A percentile compares a stretch with the other conserved stretches of the same genome.
Evolutionary conservation across 1,284 basidiomycete genomes (phyloP).

Genomic region (Exsudoporus floridanus): DNA sequence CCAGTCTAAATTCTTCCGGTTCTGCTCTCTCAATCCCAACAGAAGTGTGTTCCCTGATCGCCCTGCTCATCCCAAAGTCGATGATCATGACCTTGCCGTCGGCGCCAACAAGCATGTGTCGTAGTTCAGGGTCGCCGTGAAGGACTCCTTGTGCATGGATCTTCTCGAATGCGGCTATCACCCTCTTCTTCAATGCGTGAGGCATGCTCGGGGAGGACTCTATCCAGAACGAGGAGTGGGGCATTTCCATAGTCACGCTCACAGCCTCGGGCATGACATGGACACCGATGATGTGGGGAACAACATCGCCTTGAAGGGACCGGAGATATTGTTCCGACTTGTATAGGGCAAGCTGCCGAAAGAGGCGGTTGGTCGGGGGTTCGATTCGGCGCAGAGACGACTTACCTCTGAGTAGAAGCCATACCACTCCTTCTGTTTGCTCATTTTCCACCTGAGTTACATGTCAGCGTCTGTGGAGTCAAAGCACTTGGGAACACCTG

Average conservation of each 20-base stretch:
- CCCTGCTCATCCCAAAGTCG: constrained; percentile 52
- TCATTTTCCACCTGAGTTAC: constrained; percentile 39
- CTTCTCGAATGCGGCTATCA: constrained; percentile 48
- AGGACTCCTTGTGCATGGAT: constrained; percentile 51
- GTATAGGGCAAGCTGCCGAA: constrained; percentile 39
- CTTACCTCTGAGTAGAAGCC: constrained; percentile 46
- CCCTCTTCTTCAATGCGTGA: constrained; percentile 46
- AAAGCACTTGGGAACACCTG: constrained; percentile 27
- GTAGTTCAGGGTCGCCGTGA: constrained; percentile 50
- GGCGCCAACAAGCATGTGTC: constrained; percentile 57
- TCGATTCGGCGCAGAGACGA: not conserved
- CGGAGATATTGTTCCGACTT: constrained; percentile 47
- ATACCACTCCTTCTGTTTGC: constrained; percentile 37
- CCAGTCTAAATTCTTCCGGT: constrained; percentile 44
- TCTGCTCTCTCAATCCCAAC: constrained; percentile 41
- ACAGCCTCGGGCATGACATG: constrained; percentile 41
- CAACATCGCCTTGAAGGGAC: constrained; percentile 50
- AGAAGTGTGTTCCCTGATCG: constrained; percentile 37
- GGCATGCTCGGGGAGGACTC: constrained; percentile 56
- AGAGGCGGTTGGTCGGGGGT: constrained; percentile 1
- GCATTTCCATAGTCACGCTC: constrained; percentile 52
- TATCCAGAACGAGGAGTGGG: constrained; percentile 55
- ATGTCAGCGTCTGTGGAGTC: constrained; percentile 12
- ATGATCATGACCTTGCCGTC: constrained; percentile 56
- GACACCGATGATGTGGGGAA: constrained; percentile 55